Evolutionary conservation across 495 filamentous ascomycete genomes (phyloP).

Genomic region (Tuber melanosporum): DNA sequence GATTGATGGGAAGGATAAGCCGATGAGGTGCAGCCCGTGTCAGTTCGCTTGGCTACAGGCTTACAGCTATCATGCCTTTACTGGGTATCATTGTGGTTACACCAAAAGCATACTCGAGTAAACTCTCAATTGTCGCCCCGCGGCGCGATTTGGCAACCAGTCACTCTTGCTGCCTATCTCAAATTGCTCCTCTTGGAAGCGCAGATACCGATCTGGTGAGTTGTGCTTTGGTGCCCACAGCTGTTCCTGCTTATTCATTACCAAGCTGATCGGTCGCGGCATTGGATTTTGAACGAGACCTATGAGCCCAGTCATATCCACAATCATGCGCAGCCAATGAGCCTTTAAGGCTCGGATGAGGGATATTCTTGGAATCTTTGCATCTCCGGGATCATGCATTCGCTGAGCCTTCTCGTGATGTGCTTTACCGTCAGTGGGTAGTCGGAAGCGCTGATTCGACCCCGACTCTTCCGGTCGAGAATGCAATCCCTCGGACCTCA

Average conservation of each 20-base stretch:
- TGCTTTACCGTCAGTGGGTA: not conserved
- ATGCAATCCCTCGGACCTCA: not conserved
- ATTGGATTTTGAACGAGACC: not conserved
- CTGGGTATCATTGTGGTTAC: not conserved
- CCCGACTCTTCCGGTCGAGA: not conserved
- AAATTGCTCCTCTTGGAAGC: not conserved
- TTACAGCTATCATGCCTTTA: not conserved
- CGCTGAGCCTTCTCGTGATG: not conserved
- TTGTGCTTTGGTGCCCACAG: not conserved
- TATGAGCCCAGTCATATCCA: not conserved
- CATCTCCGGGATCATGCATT: not conserved
- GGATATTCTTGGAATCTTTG: not conserved
- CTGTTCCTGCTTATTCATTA: not conserved
- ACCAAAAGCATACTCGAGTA: not conserved
- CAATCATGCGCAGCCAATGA: slow-evolving; percentile 1
- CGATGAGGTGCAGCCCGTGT: not conserved
- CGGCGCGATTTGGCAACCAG: not conserved
- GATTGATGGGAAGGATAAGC: not conserved
- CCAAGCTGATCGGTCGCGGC: not conserved
- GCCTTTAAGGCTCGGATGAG: not conserved
- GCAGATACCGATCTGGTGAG: not conserved
- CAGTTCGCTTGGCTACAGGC: not conserved
- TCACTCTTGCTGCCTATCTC: not conserved
- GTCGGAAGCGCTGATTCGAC: not conserved
- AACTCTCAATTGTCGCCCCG: slow-evolving; percentile 1